These are phyloP conservation scores for Pilasporangium apinafurcum DNA, from an alignment of 352 stramenopile species.

Conservation along the genomic window DNA sequence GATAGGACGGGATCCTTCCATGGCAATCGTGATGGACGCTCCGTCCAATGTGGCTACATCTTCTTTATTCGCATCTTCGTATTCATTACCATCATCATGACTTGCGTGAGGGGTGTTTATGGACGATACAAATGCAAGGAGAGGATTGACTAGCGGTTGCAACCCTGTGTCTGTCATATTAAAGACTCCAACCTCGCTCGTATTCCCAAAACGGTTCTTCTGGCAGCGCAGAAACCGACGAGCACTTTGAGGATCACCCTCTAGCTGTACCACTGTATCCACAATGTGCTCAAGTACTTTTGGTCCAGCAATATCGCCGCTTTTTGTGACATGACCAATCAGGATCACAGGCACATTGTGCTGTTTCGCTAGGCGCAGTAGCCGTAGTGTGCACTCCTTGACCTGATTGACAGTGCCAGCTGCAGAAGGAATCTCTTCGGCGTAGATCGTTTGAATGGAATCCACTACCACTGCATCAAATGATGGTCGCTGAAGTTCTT, in stretches of 20 bases:
- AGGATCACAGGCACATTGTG: slow-evolving; percentile 89
- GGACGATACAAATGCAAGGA: slow-evolving; percentile 75
- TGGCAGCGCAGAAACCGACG: slow-evolving; percentile 89
- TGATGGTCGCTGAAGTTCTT: slow-evolving; percentile 1
- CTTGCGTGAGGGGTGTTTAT: slow-evolving; percentile 3
- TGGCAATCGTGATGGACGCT: slow-evolving; percentile 85
- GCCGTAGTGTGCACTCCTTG: slow-evolving; percentile 91
- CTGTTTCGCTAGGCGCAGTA: slow-evolving; percentile 93
- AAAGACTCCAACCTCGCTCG: slow-evolving; percentile 95
- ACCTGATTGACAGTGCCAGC: slow-evolving; percentile 91
- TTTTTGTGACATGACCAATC: slow-evolving; percentile 97
- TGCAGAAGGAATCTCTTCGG: slow-evolving; percentile 69
- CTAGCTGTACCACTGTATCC: slow-evolving; percentile 95
- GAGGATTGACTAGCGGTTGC: slow-evolving; percentile 66
- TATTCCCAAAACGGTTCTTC: slow-evolving; percentile 96
- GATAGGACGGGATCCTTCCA: slow-evolving; percentile 93
- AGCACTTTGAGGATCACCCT: slow-evolving; percentile 82
- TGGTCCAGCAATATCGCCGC: slow-evolving; percentile 93
- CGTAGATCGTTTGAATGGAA: slow-evolving; percentile 96
- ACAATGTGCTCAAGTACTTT: slow-evolving; percentile 90
- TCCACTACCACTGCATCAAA: slow-evolving; percentile 91
- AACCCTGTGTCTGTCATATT: slow-evolving; percentile 89
- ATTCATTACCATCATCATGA: slow-evolving; percentile 18
- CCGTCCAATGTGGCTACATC: slow-evolving; percentile 42
- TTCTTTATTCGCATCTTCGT: slow-evolving; percentile 13